Conservation (phyloP, 2,329 filamentous ascomycete genomes). For the Tolypocladium tropicale region DNA sequence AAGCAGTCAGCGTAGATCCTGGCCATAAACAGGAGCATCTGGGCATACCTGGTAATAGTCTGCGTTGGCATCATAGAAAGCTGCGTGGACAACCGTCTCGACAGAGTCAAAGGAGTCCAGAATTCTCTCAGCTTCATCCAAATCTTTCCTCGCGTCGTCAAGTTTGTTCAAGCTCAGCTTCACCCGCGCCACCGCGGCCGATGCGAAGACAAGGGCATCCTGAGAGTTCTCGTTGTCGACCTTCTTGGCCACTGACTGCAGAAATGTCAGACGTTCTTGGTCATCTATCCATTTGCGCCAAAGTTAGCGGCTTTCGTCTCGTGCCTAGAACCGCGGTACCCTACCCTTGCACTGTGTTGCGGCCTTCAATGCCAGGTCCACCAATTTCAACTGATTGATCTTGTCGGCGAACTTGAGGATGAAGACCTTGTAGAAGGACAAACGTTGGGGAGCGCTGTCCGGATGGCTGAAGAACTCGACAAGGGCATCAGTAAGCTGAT, state of each 20-base stretch:
- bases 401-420: slow-evolving; percentile 94
- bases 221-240: slow-evolving; percentile 89
- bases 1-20: background rate
- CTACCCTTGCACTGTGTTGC: slow-evolving; percentile 74
- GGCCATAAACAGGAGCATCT: background rate
- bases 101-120: slow-evolving; percentile 90
- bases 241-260: slow-evolving; percentile 72
- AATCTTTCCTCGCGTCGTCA: slow-evolving; percentile 73
- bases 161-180: slow-evolving; percentile 72
- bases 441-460: slow-evolving; percentile 71
- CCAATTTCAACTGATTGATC: slow-evolving; percentile 98
- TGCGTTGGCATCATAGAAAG: slow-evolving; percentile 92
- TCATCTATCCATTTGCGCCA: slow-evolving; percentile 52
- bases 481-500: slow-evolving; percentile 87
- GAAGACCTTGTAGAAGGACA: slow-evolving; percentile 89
- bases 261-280: slow-evolving; percentile 74
- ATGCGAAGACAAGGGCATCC: slow-evolving; percentile 91
- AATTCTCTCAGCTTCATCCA: slow-evolving; percentile 79
- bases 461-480: slow-evolving; percentile 79
- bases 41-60: slow-evolving; percentile 71
- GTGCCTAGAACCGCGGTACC: background rate
- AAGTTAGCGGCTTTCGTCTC: background rate
- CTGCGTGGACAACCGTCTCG: slow-evolving; percentile 88
- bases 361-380: slow-evolving; percentile 79
- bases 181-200: slow-evolving; percentile 78